A percentile compares a stretch with the other conserved stretches of the same genome.
Conservation (phyloP, 2,329 filamentous ascomycete species). For the Zymoseptoria passerinii region DNA sequence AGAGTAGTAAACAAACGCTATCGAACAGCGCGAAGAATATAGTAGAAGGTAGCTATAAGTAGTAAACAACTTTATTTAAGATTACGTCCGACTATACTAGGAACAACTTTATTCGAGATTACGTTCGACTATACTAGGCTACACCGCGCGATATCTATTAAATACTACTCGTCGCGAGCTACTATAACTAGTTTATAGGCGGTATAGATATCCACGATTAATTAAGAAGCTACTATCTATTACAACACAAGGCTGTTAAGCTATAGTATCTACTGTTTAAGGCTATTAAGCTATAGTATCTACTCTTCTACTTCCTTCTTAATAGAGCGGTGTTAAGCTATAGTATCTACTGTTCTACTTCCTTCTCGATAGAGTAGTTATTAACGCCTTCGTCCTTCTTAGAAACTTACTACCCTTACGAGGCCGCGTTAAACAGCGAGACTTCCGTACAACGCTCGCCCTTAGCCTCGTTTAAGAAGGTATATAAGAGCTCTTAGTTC, state of each 20-base stretch:
- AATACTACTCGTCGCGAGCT: too few species aligned
- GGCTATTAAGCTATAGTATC: too few species aligned
- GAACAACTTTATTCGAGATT: background rate
- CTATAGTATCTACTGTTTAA: background rate
- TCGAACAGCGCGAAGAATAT: too few species aligned
- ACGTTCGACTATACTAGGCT: background rate
- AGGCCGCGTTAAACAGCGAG: too few species aligned
- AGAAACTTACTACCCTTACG: too few species aligned
- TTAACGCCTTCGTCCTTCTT: background rate
- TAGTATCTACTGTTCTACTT: background rate
- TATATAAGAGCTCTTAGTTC: background rate
- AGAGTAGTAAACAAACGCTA: too few species aligned
- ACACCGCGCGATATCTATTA: too few species aligned
- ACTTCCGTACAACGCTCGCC: background rate
- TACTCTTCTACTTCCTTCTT: constrained; percentile 1
- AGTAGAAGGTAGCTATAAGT: too few species aligned
- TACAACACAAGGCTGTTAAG: background rate
- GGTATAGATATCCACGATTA: background rate
- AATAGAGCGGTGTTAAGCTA: background rate
- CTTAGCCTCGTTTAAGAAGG: background rate
- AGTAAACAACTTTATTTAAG: too few species aligned
- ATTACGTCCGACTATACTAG: too few species aligned
- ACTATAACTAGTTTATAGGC: too few species aligned
- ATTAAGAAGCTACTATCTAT: background rate
- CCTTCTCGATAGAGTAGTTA: background rate